Percentiles rank a stretch among this genome's conserved stretches.
Conservation (phyloP, 2,329 filamentous ascomycete genomes). For the Xylaria sp. region DNA sequence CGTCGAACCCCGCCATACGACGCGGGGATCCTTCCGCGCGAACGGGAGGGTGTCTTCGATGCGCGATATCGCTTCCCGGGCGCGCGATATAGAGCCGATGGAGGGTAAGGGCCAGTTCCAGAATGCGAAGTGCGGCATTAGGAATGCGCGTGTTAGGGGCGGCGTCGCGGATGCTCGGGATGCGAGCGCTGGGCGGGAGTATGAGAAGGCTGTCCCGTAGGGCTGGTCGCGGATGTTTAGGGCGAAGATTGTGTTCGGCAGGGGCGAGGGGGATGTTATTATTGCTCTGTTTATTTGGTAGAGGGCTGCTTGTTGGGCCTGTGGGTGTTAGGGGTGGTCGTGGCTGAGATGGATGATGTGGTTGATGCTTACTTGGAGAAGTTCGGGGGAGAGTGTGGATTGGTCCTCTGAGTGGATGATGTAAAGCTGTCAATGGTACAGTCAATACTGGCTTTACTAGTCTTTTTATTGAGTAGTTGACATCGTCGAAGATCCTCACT, state of each 20-base stretch:
- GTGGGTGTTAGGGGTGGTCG: neutral
- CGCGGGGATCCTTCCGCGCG: constrained; percentile 22
- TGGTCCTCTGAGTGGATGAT: constrained; percentile 25
- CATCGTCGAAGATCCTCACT: neutral
- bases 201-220: constrained; percentile 29
- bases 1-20: constrained; percentile 26
- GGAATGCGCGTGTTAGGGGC: constrained; percentile 21
- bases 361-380: constrained; percentile 20
- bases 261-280: constrained; percentile 15
- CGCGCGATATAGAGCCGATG: constrained; percentile 25
- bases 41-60: constrained; percentile 15
- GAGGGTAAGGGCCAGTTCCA: constrained; percentile 30
- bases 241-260: constrained; percentile 29
- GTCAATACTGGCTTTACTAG: neutral
- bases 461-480: neutral
- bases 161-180: constrained; percentile 17
- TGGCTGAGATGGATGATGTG: neutral
- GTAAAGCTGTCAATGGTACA: constrained; percentile 17
- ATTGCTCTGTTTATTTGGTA: constrained; percentile 34
- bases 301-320: constrained; percentile 30
- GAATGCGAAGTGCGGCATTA: constrained; percentile 31
- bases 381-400: constrained; percentile 15
- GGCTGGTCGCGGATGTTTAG: constrained; percentile 33
- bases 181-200: constrained; percentile 24
- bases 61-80: constrained; percentile 10